Percentiles rank a stretch among this genome's conserved stretches.
Conservation (phyloP, 805 yeast species). For the Kodamaea leandrae region DNA sequence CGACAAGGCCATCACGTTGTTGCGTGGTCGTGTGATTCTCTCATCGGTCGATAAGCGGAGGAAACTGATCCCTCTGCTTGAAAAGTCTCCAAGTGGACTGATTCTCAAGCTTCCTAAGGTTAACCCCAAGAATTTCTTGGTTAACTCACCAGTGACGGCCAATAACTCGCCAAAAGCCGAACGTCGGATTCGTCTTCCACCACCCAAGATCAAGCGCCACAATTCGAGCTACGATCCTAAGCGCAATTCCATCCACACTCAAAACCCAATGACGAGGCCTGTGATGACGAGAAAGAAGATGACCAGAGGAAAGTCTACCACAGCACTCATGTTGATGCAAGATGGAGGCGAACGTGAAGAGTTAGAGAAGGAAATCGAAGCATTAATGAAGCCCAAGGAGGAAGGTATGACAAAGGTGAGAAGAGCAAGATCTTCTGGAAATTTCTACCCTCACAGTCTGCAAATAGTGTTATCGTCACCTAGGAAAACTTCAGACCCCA, state of each 20-base stretch:
- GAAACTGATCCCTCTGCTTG: conserved; percentile 3
- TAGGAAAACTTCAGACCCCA: background rate
- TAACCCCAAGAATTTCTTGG: conserved; percentile 11
- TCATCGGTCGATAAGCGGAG: conserved; percentile 20
- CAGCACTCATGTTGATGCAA: conserved; percentile 19
- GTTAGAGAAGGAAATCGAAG: background rate
- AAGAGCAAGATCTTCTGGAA: conserved; percentile 37
- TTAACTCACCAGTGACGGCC: conserved; percentile 22
- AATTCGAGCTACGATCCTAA: conserved; percentile 17
- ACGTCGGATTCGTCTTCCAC: conserved; percentile 5
- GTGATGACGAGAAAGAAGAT: conserved; percentile 6
- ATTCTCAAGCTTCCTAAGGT: conserved; percentile 6
- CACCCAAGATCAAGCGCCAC: conserved; percentile 25
- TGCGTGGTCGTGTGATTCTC: conserved; percentile 60
- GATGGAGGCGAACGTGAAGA: conserved; percentile 11
- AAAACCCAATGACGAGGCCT: conserved; percentile 8
- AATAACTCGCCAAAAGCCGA: conserved; percentile 13
- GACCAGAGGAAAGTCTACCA: conserved; percentile 20
- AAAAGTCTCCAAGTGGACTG: conserved; percentile 10
- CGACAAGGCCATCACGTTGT: conserved; percentile 69
- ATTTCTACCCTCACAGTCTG: conserved; percentile 17
- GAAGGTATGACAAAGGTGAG: conserved; percentile 18
- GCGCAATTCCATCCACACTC: conserved; percentile 16
- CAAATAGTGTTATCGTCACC: conserved; percentile 3
- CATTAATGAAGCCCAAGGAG: conserved; percentile 2